Evolutionary conservation across 1,284 basidiomycete species (phyloP), one percentile per base, ranked within the genome.

Genomic region (Trametes versicolor): DNA sequence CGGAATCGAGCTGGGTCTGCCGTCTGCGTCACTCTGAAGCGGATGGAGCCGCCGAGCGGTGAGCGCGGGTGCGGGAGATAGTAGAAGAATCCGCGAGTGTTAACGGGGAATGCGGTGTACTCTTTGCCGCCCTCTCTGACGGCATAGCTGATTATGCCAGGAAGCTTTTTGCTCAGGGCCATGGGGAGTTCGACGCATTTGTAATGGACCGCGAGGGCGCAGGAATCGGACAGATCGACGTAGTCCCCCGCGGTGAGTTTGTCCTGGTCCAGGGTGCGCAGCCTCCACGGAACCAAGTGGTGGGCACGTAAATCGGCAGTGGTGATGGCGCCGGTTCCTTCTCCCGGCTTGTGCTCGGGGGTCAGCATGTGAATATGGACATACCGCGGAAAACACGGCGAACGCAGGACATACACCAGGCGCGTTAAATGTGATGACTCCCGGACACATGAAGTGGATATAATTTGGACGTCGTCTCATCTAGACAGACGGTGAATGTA

Each of bases 221-320:
- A 47, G 9, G 34, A 19, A 47, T 67, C 52, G 4, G 66, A 67
- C n/a, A 67, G 59, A 51, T 67, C 66, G 27, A 67, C 19, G 52
- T 56, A 64, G 43, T 64, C 62, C 7, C 56, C 36, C 9, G 36
- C 43, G 4, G 34, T 21, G 13, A 67, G 53, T n/a, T 57, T 49
- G 4, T 17, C n/a, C 4, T 4, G 55, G 27, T 36, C 36, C 9
- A 67, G 60, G 17, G 66, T 64, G 19, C 62, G 62, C n/a, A 67
- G 43, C 21, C 21, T n/a, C 19, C 29, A 32, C 29, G 29, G 29
- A 32, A 32, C 29, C 29, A 32, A 8, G 8, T 3, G 29, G 8
- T 3, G 8, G 29, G 29, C 4, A 32, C 8, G 4, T 32, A 32
- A 4, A 36, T 8, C 25, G 21, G 13, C 10, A 17, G n/a, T 13